Base-by-base conservation (phyloP, 257 asterid species). In the Cruciata laevipes region DNA sequence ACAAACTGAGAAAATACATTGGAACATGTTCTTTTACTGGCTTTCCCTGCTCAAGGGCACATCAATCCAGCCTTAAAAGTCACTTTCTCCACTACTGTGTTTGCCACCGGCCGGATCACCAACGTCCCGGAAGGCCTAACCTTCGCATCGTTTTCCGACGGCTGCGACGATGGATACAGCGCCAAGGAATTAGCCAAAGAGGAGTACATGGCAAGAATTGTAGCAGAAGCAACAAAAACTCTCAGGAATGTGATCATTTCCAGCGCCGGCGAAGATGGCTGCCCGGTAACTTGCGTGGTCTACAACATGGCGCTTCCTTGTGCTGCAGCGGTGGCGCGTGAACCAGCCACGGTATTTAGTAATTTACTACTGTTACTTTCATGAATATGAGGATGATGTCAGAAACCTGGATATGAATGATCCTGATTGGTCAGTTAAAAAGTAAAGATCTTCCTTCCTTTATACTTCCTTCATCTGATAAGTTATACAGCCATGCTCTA, bases 241-340 rank as follows among this genome's bases (percentile, higher is more conserved):
- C 25, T 81, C 3, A 72, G 44, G n/a, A 68, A 81, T 32, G 52
- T 73, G 18, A 68, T 83, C 14, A 8, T 16, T 21, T 33, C 24
- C 23, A 51, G 55, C 3, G 7, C 21, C 7, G n/a, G n/a, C n/a
- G 33, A 18, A 18, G 64, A 63, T 0, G 64, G 69, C 65, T 61
- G 61, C 7, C 73, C 57, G 1, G 66, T 69, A 3, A 56, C 66
- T 16, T 69, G 42, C 66, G 25, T 87, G 2, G 73, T 85, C 20
- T 83, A 85, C 64, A 80, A 78, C 62, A 20, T 81, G 20, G 72
- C 78, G 63, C 24, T 83, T 16, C 85, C 89, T 0, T 87, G 91
- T 87, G 86, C 53, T 4, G 77, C 86, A 1, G 8, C 21, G 49
- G 81, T 85, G 27, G 91, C 84, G 31, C 82, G 86, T 65, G 73